phyloP scores from a whole-genome alignment of 75 land plant genomes.

The Pinus tabuliformis region DNA sequence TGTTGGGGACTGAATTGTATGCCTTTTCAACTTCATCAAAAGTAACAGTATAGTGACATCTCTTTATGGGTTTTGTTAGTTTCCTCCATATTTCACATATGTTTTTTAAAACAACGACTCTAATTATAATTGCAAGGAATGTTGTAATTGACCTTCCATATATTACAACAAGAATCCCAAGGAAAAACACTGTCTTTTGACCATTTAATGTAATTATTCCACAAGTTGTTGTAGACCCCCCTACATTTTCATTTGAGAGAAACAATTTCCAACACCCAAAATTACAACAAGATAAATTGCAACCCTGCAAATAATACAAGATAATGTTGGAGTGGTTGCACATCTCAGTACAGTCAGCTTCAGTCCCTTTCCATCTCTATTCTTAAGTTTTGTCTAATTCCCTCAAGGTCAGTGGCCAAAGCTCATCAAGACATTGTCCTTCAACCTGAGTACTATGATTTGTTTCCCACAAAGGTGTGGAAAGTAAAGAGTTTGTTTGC shows the following conservation, averaged over 20 bases:
- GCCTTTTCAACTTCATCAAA: too few relatives aligned
- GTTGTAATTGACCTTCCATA: constrained; percentile 94
- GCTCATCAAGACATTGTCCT: too few relatives aligned
- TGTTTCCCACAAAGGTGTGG: too few relatives aligned
- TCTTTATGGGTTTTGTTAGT: too few relatives aligned
- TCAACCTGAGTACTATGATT: too few relatives aligned
- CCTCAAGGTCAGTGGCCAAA: too few relatives aligned
- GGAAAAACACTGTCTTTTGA: constrained; percentile 74
- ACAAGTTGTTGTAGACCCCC: constrained; percentile 95
- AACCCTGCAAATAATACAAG: constrained; percentile 59
- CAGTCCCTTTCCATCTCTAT: too few relatives aligned
- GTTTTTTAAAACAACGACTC: constrained; percentile 45
- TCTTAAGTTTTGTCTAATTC: too few relatives aligned
- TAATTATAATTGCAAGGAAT: constrained; percentile 78
- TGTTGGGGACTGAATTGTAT: too few relatives aligned
- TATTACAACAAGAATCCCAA: constrained; percentile 87
- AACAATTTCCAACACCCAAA: constrained; percentile 76
- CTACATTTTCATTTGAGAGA: constrained; percentile 94
- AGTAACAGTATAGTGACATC: too few relatives aligned
- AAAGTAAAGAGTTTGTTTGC: too few relatives aligned
- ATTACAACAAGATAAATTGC: constrained; percentile 70
- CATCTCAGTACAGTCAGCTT: too few relatives aligned
- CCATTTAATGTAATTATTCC: constrained; percentile 96
- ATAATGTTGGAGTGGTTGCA: constrained; percentile 28
- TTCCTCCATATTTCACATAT: constrained; percentile 31